phyloP scores from a whole-genome alignment of 2,329 filamentous ascomycete genomes.

The Fusarium nelsonii region DNA sequence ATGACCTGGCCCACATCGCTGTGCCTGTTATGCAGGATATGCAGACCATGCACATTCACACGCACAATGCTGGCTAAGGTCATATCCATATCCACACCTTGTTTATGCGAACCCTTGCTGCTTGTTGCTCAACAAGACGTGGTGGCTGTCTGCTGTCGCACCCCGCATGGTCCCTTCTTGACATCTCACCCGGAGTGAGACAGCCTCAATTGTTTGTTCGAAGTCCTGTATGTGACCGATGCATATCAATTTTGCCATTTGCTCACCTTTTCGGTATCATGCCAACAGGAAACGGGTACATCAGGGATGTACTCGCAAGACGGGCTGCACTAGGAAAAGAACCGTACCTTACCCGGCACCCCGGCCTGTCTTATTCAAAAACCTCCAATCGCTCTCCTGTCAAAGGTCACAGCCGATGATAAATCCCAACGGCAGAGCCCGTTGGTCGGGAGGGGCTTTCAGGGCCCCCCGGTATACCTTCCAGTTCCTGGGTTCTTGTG shows the following conservation, averaged over 20 bases:
- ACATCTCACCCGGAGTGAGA: slow-evolving; percentile 45
- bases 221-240: slow-evolving; percentile 37
- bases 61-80: slow-evolving; percentile 24
- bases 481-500: slow-evolving; percentile 38
- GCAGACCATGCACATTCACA: slow-evolving; percentile 27
- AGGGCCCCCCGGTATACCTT: slow-evolving; percentile 41
- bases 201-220: slow-evolving; percentile 36
- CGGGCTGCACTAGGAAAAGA: slow-evolving; percentile 52
- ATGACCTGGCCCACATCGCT: slow-evolving; percentile 34
- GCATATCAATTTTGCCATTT: slow-evolving; percentile 37
- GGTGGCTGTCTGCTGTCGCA: slow-evolving; percentile 37
- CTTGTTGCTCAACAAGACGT: slow-evolving; percentile 28
- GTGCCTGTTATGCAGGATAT: slow-evolving; percentile 36
- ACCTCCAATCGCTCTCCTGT: slow-evolving; percentile 35
- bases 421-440: slow-evolving; percentile 44
- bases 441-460: slow-evolving; percentile 45
- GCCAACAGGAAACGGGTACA: slow-evolving; percentile 31
- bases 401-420: slow-evolving; percentile 35
- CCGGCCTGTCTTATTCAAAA: slow-evolving; percentile 28
- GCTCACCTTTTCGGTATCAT: slow-evolving; percentile 27
- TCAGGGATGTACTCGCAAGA: slow-evolving; percentile 51
- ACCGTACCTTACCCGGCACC: slow-evolving; percentile 35
- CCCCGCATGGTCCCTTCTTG: slow-evolving; percentile 42
- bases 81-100: slow-evolving; percentile 35
- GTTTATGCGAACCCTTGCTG: slow-evolving; percentile 44